phyloP scores from a whole-genome alignment of 2,329 filamentous ascomycete genomes.

The Fusarium anguioides region DNA sequence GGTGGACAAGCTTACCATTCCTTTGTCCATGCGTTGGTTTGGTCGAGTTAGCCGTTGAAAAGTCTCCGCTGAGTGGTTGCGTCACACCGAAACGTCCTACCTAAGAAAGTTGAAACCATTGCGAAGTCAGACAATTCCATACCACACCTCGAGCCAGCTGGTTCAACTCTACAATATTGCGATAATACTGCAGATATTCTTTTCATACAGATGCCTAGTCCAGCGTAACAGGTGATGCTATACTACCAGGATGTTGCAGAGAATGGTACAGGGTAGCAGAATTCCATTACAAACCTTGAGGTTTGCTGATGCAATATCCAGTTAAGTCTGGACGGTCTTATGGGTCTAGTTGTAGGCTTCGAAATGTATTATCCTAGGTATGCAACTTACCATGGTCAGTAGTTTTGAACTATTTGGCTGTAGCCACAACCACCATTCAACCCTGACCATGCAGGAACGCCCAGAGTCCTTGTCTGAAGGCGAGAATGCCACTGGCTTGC shows the following conservation, averaged over 20 bases:
- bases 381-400: neutral
- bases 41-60: neutral
- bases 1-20: neutral
- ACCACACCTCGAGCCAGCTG: neutral
- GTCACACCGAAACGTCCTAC: constrained; percentile 18
- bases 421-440: neutral
- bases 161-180: neutral
- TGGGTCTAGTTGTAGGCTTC: too few relatives aligned
- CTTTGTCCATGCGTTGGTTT: neutral
- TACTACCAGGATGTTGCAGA: too few relatives aligned
- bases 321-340: too few relatives aligned
- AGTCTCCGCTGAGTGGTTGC: constrained; percentile 1
- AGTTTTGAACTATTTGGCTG: neutral
- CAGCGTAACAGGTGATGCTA: too few relatives aligned
- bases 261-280: neutral
- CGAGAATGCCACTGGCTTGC: constrained; percentile 11
- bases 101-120: neutral
- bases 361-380: neutral
- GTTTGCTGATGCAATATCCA: too few relatives aligned
- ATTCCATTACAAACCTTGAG: too few relatives aligned
- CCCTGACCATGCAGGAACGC: constrained; percentile 24
- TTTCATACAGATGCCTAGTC: neutral
- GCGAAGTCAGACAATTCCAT: neutral
- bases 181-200: neutral
- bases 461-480: constrained; percentile 3